Conservation (phyloP, 768 basidiomycete genomes). For the Kwoniella dejecticola region DNA sequence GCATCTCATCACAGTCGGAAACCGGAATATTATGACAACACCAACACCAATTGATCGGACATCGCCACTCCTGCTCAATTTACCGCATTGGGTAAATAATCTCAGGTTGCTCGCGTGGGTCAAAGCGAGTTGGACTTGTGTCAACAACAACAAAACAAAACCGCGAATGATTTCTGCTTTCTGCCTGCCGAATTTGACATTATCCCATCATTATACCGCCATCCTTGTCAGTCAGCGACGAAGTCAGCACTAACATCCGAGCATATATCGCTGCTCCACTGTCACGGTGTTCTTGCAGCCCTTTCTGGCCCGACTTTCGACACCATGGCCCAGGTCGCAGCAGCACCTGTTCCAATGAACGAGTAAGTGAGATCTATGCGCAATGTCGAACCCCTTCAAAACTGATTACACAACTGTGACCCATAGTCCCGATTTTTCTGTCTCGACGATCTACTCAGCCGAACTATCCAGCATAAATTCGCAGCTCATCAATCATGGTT, state of each 20-base stretch:
- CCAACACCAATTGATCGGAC: neutral
- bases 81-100: neutral
- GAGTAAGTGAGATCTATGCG: neutral
- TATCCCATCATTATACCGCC: too few relatives aligned
- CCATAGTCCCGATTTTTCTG: neutral
- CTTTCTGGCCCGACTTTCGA: neutral
- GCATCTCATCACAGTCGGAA: too few relatives aligned
- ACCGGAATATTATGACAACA: too few relatives aligned
- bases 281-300: too few relatives aligned
- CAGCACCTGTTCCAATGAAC: neutral
- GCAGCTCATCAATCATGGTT: slow-evolving; percentile 44
- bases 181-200: neutral
- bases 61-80: slow-evolving; percentile 1
- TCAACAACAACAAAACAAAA: slow-evolving; percentile 1
- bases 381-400: neutral
- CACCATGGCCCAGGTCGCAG: neutral
- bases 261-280: too few relatives aligned
- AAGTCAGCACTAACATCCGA: too few relatives aligned
- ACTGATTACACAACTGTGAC: neutral
- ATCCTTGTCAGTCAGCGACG: too few relatives aligned
- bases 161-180: slow-evolving; percentile 4
- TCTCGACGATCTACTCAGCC: slow-evolving; percentile 3
- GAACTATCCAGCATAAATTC: slow-evolving; percentile 40
- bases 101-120: neutral
- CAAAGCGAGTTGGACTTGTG: neutral